A percentile compares a stretch with the other conserved stretches of the same genome.
These are phyloP conservation scores for Bolboschoenus planiculmis DNA, from an alignment of 176 grass and related monocot species.

Conservation along the genomic window DNA sequence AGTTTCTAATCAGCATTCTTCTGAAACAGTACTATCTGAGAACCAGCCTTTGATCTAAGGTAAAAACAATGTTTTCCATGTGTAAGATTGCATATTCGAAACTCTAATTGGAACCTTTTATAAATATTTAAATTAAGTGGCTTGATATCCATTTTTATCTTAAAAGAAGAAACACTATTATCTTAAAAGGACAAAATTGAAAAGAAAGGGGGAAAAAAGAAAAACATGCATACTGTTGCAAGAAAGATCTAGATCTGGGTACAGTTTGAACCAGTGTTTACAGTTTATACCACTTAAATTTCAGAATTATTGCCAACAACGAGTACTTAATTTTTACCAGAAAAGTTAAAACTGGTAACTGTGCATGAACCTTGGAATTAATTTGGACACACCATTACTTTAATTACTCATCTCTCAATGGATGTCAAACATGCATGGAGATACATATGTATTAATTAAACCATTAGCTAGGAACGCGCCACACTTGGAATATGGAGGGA, in stretches of 20 bases:
- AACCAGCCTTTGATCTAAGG: too few species aligned
- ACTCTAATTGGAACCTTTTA: too few species aligned
- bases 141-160: too few species aligned
- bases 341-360: neutral
- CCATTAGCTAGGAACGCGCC: neutral
- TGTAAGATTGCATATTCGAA: too few species aligned
- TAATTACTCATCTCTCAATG: neutral
- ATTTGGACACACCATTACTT: neutral
- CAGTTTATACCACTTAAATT: neutral
- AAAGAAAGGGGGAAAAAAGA: neutral
- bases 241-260: neutral
- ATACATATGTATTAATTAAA: neutral
- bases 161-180: too few species aligned
- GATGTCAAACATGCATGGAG: neutral
- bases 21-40: neutral
- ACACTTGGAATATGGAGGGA: conserved; percentile 9
- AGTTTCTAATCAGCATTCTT: neutral
- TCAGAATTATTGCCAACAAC: neutral
- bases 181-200: neutral
- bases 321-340: neutral
- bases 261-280: neutral
- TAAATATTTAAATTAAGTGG: too few species aligned
- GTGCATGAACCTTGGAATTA: neutral
- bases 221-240: neutral
- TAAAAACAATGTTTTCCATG: too few species aligned